These are phyloP conservation scores for Cercophora scortea DNA, from an alignment of 495 filamentous ascomycete genomes.

Conservation along the genomic window DNA sequence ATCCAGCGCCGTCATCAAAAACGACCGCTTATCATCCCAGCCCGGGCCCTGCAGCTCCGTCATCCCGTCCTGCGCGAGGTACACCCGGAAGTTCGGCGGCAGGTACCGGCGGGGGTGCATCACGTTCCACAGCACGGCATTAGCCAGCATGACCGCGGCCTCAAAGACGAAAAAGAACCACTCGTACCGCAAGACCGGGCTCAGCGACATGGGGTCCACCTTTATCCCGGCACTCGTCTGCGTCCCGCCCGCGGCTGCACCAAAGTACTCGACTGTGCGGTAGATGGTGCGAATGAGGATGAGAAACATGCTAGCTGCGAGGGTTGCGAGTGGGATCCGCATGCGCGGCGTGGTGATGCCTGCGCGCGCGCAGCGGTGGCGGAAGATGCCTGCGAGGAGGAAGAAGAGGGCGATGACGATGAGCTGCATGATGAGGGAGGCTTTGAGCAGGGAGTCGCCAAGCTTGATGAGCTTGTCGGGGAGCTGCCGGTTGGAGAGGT, in stretches of 20 bases:
- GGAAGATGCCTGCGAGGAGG: slow-evolving; percentile 23
- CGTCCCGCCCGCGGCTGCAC: slow-evolving; percentile 13
- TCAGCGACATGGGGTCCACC: slow-evolving; percentile 12
- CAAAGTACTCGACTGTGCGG: slow-evolving; percentile 25
- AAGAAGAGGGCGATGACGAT: slow-evolving; percentile 19
- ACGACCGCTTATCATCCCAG: background rate
- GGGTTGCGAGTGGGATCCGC: slow-evolving; percentile 9
- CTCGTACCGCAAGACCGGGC: slow-evolving; percentile 25
- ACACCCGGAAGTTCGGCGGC: background rate
- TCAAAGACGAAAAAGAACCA: slow-evolving; percentile 22
- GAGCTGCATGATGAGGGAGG: slow-evolving; percentile 23
- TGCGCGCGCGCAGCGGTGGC: slow-evolving; percentile 15
- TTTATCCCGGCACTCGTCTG: background rate
- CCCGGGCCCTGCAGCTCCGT: slow-evolving; percentile 3
- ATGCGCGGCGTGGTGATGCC: slow-evolving; percentile 5
- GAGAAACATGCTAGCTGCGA: slow-evolving; percentile 24
- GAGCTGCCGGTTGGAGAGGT: slow-evolving; percentile 17
- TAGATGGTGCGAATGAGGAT: slow-evolving; percentile 26
- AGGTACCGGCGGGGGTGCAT: slow-evolving; percentile 1
- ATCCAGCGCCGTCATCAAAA: background rate
- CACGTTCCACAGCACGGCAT: slow-evolving; percentile 2
- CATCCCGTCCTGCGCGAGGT: background rate
- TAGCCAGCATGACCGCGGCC: slow-evolving; percentile 1
- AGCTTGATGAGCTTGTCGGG: slow-evolving; percentile 2
- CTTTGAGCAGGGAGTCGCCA: slow-evolving; percentile 18